These are phyloP conservation scores for Malbranchea cinnamomea DNA, from an alignment of 2,329 filamentous ascomycete species.

Conservation along the genomic window DNA sequence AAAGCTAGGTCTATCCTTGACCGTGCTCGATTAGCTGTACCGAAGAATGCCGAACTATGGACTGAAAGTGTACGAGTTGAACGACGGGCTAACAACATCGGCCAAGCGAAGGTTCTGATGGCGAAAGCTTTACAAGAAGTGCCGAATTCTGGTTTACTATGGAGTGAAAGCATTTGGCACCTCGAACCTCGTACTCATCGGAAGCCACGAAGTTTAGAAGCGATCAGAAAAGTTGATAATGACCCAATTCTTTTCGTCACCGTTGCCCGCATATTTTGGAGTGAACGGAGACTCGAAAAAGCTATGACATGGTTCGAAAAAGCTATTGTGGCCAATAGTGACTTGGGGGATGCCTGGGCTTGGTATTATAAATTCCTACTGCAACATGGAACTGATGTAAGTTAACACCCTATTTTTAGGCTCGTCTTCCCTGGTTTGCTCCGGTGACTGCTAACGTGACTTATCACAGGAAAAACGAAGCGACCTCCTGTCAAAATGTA, in stretches of 20 bases:
- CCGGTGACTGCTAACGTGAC: slow-evolving; percentile 1
- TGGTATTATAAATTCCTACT: slow-evolving; percentile 93
- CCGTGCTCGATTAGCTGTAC: slow-evolving; percentile 71
- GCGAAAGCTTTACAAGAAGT: slow-evolving; percentile 84
- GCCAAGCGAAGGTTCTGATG: slow-evolving; percentile 84
- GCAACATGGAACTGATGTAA: slow-evolving; percentile 73
- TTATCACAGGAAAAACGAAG: slow-evolving; percentile 56
- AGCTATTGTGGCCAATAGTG: slow-evolving; percentile 72
- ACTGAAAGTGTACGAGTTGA: slow-evolving; percentile 90
- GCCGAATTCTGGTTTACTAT: slow-evolving; percentile 72
- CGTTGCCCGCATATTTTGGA: slow-evolving; percentile 92
- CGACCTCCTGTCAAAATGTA: slow-evolving; percentile 70
- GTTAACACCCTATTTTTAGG: slow-evolving; percentile 12
- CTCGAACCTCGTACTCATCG: slow-evolving; percentile 83
- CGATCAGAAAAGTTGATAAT: slow-evolving; percentile 92
- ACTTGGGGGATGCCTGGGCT: slow-evolving; percentile 86
- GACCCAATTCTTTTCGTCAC: slow-evolving; percentile 80
- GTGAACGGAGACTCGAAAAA: slow-evolving; percentile 79
- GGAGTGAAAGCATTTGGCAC: slow-evolving; percentile 91
- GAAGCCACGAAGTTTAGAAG: slow-evolving; percentile 79
- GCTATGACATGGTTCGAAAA: slow-evolving; percentile 97
- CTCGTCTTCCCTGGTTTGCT: slow-evolving; percentile 4
- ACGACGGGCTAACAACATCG: slow-evolving; percentile 65
- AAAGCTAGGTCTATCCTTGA: slow-evolving; percentile 92
- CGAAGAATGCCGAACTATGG: slow-evolving; percentile 74